Conservation (phyloP, 495 filamentous ascomycete genomes). For the Copromyces sp. region DNA sequence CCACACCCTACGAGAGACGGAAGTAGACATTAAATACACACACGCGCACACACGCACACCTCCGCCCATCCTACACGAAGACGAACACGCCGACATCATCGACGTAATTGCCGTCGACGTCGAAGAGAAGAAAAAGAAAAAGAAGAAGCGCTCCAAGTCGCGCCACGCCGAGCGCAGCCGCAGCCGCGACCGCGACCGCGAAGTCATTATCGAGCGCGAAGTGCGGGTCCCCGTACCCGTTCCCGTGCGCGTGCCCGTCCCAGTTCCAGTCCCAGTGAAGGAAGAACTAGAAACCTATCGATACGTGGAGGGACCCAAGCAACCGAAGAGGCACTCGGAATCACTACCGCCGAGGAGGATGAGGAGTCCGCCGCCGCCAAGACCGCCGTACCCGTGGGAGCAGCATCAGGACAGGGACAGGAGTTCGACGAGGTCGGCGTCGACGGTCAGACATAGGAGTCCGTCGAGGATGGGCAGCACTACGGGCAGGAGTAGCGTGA, state of each 20-base stretch:
- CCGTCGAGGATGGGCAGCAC: neutral
- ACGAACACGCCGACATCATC: constrained; percentile 27
- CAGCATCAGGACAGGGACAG: neutral
- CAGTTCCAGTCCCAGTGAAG: constrained; percentile 13
- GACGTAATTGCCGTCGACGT: constrained; percentile 45
- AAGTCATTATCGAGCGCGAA: constrained; percentile 42
- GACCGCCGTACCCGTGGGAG: neutral
- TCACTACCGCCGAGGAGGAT: neutral
- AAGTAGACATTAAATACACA: neutral
- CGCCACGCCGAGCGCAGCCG: constrained; percentile 16
- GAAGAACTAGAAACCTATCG: constrained; percentile 36
- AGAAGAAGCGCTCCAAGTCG: constrained; percentile 9
- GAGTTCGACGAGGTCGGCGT: neutral
- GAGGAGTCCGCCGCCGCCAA: neutral
- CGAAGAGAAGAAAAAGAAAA: constrained; percentile 18
- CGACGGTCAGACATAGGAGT: neutral
- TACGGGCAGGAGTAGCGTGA: neutral
- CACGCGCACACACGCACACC: neutral
- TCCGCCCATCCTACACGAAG: constrained; percentile 15
- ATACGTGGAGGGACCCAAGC: constrained; percentile 32
- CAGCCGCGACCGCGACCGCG: constrained; percentile 24
- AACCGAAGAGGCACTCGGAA: neutral
- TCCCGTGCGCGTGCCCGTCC: constrained; percentile 22
- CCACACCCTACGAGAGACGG: neutral
- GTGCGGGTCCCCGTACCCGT: constrained; percentile 29